phyloP scores from a whole-genome alignment of 139 green algal genomes.

The Closterium sp. region DNA sequence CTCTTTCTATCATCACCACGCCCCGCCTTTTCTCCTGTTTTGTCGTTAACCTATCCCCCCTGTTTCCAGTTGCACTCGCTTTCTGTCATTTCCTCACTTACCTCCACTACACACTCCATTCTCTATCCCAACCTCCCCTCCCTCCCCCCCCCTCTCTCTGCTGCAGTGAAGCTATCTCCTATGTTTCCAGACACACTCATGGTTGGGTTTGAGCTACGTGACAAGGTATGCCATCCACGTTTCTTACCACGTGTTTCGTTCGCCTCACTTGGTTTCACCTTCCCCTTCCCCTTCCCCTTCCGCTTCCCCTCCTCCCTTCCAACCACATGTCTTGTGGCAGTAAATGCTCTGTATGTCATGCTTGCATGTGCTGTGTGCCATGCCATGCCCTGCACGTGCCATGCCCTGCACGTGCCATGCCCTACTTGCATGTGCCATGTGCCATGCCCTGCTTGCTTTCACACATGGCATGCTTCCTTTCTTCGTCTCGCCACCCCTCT shows the following conservation, averaged over 20 bases:
- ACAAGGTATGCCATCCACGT: slow-evolving; percentile 70
- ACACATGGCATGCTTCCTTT: not conserved
- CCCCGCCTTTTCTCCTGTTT: no score
- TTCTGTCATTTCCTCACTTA: not conserved
- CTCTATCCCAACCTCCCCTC: not conserved
- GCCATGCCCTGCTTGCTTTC: slow-evolving; percentile 4
- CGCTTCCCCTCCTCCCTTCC: no score
- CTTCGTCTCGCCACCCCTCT: not conserved
- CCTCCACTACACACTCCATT: not conserved
- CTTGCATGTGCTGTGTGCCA: no score
- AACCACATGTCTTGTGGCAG: no score
- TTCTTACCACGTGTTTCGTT: no score
- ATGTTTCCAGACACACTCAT: slow-evolving; percentile 89
- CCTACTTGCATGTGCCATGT: not conserved
- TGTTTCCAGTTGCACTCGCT: not conserved
- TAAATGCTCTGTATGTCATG: no score
- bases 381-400: no score
- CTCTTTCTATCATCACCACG: no score
- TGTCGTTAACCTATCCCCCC: no score
- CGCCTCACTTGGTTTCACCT: no score
- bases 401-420: no score
- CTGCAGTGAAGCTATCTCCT: slow-evolving; percentile 63
- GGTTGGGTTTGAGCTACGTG: slow-evolving; percentile 93
- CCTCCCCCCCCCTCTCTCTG: not conserved
- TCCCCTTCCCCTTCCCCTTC: no score